A percentile compares a stretch with the other conserved stretches of the same genome.
Evolutionary conservation across 2,329 filamentous ascomycete genomes (phyloP).

Genomic region (Ophiocordyceps camponoti-rufipedis): DNA sequence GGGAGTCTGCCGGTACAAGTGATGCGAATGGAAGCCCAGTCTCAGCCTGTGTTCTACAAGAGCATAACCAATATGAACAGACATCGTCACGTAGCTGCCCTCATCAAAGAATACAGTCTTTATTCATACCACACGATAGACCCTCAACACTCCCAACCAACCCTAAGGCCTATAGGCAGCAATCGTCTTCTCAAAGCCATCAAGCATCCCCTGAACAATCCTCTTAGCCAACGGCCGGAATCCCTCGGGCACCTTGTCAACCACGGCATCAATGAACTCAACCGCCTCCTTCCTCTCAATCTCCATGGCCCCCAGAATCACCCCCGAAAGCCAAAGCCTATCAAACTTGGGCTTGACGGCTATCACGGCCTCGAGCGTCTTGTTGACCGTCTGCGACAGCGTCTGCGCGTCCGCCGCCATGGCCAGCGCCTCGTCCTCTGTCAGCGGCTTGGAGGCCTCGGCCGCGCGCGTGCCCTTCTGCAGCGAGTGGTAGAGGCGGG

Average conservation of each 20-base stretch:
- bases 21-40: no score
- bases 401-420: slow-evolving; percentile 18
- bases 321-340: slow-evolving; percentile 19
- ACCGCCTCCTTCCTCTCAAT: slow-evolving; percentile 21
- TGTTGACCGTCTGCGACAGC: slow-evolving; percentile 18
- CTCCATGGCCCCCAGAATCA: slow-evolving; percentile 23
- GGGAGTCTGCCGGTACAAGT: no score
- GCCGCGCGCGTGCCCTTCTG: slow-evolving; percentile 19
- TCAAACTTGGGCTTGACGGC: slow-evolving; percentile 24
- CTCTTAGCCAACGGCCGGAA: slow-evolving; percentile 14
- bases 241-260: slow-evolving; percentile 19
- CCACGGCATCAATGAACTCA: slow-evolving; percentile 17
- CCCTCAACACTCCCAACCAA: no score
- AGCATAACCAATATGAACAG: no score
- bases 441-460: slow-evolving; percentile 17
- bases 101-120: no score
- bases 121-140: no score
- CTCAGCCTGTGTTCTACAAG: no score
- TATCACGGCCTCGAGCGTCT: slow-evolving; percentile 19
- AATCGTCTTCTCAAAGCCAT: slow-evolving; percentile 13
- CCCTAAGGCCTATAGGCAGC: no score
- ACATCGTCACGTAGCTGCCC: no score
- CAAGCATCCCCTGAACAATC: slow-evolving; percentile 19
- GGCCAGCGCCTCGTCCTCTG: slow-evolving; percentile 16
- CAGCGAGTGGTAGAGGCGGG: slow-evolving; percentile 19